phyloP scores from a whole-genome alignment of 805 yeast genomes.

The Clavispora phyllophila region DNA sequence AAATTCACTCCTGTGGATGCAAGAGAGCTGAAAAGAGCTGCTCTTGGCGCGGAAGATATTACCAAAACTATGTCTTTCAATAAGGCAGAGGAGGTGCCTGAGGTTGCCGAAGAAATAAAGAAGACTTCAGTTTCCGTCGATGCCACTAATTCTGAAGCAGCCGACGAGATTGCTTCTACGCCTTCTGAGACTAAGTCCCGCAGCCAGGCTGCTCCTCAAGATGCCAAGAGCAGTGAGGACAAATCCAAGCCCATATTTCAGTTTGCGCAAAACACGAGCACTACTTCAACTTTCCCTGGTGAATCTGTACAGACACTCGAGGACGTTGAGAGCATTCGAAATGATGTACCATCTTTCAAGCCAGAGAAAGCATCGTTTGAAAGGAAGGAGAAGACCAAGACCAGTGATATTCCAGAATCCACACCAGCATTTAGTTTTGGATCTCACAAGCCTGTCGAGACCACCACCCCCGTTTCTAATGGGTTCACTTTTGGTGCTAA shows the following conservation, averaged over 20 bases:
- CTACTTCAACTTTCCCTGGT: not conserved
- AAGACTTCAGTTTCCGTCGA: not conserved
- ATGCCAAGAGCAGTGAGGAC: not conserved
- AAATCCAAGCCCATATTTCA: not conserved
- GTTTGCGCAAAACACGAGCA: not conserved
- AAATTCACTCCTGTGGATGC: constrained; percentile 7
- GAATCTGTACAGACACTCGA: not conserved
- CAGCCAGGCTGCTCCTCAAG: not conserved
- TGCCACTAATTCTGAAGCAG: not conserved
- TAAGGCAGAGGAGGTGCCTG: constrained; percentile 24
- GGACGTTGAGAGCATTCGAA: not conserved
- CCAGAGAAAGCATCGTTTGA: not conserved
- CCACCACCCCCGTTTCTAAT: not conserved
- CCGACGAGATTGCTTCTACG: not conserved
- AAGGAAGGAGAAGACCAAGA: constrained; percentile 5
- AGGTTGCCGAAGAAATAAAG: not conserved
- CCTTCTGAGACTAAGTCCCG: not conserved
- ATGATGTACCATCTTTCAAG: too few species aligned
- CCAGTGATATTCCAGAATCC: not conserved
- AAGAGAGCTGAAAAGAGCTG: constrained; percentile 1
- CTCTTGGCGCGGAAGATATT: constrained; percentile 31
- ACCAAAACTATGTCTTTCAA: constrained; percentile 32
- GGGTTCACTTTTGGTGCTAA: not conserved
- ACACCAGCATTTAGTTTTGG: constrained; percentile 4
- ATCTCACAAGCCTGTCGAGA: not conserved